Percentiles rank a stretch among this genome's conserved stretches.
These are phyloP conservation scores for Pyricularia grisea DNA, from an alignment of 2,329 filamentous ascomycete genomes.

Conservation along the genomic window DNA sequence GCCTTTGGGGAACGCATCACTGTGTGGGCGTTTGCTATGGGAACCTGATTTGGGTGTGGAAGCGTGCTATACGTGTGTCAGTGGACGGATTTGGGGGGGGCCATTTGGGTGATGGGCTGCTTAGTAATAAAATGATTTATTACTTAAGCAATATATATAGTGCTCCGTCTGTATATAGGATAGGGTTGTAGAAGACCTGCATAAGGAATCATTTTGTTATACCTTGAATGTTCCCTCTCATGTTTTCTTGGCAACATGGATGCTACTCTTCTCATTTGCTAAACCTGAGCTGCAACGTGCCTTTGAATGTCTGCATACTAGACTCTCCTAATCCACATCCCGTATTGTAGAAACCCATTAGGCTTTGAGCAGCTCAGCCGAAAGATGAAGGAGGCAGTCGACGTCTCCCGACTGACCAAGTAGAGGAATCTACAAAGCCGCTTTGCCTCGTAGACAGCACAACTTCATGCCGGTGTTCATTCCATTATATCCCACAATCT, in stretches of 20 bases:
- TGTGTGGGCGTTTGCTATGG: neutral
- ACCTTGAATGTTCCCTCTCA: neutral
- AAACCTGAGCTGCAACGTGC: neutral
- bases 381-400: no score
- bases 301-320: neutral
- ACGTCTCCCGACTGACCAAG: no score
- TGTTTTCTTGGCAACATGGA: neutral
- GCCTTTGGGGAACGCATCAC: neutral
- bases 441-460: no score
- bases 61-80: neutral
- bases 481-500: no score
- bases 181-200: neutral
- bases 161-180: neutral
- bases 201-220: neutral
- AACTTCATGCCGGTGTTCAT: no score
- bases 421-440: no score
- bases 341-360: neutral
- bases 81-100: neutral
- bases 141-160: neutral
- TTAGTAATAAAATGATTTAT: neutral
- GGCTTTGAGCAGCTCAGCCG: no score
- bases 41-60: neutral
- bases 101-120: neutral
- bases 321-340: neutral
- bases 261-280: neutral